phyloP scores from a whole-genome alignment of 768 basidiomycete species.

The Pleurotus tuoliensis region DNA sequence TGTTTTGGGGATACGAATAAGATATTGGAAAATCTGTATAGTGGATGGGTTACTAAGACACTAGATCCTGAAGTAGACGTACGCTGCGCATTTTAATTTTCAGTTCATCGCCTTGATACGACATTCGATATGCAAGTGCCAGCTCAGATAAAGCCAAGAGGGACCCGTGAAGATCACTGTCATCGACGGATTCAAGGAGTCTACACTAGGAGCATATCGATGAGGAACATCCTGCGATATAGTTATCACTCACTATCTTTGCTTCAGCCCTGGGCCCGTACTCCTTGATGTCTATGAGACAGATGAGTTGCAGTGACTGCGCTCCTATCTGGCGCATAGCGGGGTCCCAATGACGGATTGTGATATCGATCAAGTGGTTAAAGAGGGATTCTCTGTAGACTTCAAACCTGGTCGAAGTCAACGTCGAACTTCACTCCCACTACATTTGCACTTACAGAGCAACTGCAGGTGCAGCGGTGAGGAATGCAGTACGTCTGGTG shows the following conservation, averaged over 20 bases:
- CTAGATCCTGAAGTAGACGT: slow-evolving; percentile 8
- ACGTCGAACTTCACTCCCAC: background rate
- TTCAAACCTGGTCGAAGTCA: slow-evolving; percentile 49
- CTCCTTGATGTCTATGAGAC: slow-evolving; percentile 49
- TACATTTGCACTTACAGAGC: slow-evolving; percentile 58
- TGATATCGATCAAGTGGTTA: slow-evolving; percentile 69
- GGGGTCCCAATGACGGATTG: slow-evolving; percentile 86
- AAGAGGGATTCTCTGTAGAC: slow-evolving; percentile 72
- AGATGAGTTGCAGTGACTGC: slow-evolving; percentile 67
- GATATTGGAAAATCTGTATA: slow-evolving; percentile 59
- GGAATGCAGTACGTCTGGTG: slow-evolving; percentile 76
- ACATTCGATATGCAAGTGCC: slow-evolving; percentile 50
- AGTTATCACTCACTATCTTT: slow-evolving; percentile 46
- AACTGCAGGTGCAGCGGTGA: slow-evolving; percentile 81
- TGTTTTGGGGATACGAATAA: slow-evolving; percentile 55
- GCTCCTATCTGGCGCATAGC: slow-evolving; percentile 76
- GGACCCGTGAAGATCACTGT: slow-evolving; percentile 74
- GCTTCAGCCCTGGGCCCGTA: slow-evolving; percentile 47
- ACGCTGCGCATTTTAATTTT: slow-evolving; percentile 46
- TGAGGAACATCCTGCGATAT: slow-evolving; percentile 1
- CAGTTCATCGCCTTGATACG: slow-evolving; percentile 23
- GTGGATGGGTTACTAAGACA: background rate
- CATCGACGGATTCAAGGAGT: slow-evolving; percentile 61
- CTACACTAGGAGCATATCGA: slow-evolving; percentile 34
- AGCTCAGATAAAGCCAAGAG: slow-evolving; percentile 74